phyloP scores from a whole-genome alignment of 768 basidiomycete genomes.

The Coprinopsis marcescibilis region DNA sequence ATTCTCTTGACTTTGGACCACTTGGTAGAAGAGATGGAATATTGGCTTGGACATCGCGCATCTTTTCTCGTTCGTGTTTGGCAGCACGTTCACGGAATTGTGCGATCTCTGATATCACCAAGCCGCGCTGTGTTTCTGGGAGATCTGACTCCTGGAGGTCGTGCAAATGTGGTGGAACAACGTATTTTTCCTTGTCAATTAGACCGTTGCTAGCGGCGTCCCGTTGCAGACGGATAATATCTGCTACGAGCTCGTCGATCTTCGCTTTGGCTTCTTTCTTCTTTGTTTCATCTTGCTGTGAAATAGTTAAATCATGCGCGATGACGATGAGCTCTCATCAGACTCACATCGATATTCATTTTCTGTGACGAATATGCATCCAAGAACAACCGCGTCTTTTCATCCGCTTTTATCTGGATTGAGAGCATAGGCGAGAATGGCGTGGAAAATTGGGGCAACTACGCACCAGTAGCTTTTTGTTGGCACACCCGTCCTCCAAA shows the following conservation, averaged over 20 bases:
- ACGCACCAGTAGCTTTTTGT: constrained; percentile 60
- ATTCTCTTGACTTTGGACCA: constrained; percentile 73
- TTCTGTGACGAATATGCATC: constrained; percentile 80
- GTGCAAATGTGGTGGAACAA: constrained; percentile 93
- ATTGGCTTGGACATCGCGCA: constrained; percentile 66
- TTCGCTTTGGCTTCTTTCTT: constrained; percentile 56
- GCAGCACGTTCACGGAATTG: constrained; percentile 93
- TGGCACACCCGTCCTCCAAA: constrained; percentile 45
- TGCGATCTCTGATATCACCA: constrained; percentile 94
- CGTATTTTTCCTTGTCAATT: constrained; percentile 79
- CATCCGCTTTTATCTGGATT: constrained; percentile 86
- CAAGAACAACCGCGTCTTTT: constrained; percentile 85
- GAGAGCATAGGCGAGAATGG: constrained; percentile 40
- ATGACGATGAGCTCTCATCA: too few species aligned
- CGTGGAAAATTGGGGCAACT: constrained; percentile 25
- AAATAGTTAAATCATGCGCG: too few species aligned
- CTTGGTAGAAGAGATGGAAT: constrained; percentile 53
- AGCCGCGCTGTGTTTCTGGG: constrained; percentile 87
- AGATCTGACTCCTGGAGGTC: constrained; percentile 96
- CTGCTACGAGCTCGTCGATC: constrained; percentile 59
- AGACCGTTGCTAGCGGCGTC: constrained; percentile 71
- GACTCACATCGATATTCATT: constrained; percentile 77
- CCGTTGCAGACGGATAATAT: constrained; percentile 68
- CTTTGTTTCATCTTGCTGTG: constrained; percentile 66
- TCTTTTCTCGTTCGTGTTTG: constrained; percentile 84